Conservation (phyloP, 768 basidiomycete species). For the Naganishia vaughanmartiniae region DNA sequence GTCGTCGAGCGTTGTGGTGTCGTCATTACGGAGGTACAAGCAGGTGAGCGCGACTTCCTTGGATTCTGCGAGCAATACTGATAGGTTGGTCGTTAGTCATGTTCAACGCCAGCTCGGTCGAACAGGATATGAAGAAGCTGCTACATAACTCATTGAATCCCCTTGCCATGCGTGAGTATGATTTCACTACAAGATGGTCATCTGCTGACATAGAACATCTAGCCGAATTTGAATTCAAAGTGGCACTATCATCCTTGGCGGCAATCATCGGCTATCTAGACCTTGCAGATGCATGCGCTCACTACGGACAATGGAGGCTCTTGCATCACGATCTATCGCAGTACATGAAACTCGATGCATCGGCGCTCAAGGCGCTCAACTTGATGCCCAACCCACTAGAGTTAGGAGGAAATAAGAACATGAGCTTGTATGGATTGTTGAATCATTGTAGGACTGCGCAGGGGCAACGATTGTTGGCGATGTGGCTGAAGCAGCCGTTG, state of each 20-base stretch:
- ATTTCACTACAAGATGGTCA: not conserved
- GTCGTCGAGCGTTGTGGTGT: slow-evolving; percentile 87
- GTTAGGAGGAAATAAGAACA: slow-evolving; percentile 68
- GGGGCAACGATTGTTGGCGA: slow-evolving; percentile 78
- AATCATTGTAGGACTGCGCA: slow-evolving; percentile 97
- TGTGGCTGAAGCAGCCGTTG: slow-evolving; percentile 94
- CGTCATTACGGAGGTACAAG: slow-evolving; percentile 84
- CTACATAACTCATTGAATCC: slow-evolving; percentile 58
- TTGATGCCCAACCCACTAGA: slow-evolving; percentile 71
- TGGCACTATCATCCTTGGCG: slow-evolving; percentile 74
- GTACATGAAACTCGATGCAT: slow-evolving; percentile 94
- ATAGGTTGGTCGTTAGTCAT: slow-evolving; percentile 60
- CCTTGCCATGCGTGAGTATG: slow-evolving; percentile 60
- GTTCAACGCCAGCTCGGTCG: slow-evolving; percentile 73
- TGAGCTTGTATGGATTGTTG: slow-evolving; percentile 79
- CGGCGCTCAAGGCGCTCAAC: slow-evolving; percentile 84
- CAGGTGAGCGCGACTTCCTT: slow-evolving; percentile 42
- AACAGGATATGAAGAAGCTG: slow-evolving; percentile 73
- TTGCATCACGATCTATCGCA: slow-evolving; percentile 85
- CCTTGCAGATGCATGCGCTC: slow-evolving; percentile 71
- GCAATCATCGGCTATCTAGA: slow-evolving; percentile 80
- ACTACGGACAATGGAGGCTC: slow-evolving; percentile 75
- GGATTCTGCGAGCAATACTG: not conserved
- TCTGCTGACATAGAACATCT: not conserved
- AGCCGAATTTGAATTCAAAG: slow-evolving; percentile 76